Evolutionary conservation across 73 alveolate genomes (phyloP).

Genomic region (Symbiodinium pilosum): DNA sequence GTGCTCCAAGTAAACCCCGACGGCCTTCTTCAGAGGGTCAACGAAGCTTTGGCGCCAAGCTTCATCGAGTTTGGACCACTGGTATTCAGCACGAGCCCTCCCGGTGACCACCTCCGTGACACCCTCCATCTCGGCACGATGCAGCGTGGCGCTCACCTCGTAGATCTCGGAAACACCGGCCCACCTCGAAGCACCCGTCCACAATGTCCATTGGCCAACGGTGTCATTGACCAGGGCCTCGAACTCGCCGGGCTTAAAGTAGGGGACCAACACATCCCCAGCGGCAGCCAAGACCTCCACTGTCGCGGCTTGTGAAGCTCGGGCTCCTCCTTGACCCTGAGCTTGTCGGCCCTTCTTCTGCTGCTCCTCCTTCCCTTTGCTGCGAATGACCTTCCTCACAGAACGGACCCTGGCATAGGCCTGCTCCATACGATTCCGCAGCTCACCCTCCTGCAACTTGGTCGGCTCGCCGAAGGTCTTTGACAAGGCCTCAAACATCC

Average conservation of each 20-base stretch:
- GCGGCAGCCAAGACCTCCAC: not conserved
- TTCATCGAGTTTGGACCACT: not conserved
- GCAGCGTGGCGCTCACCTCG: not conserved
- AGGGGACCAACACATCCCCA: not conserved
- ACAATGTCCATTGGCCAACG: not conserved
- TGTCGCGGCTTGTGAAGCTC: not conserved
- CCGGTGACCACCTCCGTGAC: slow-evolving; percentile 6
- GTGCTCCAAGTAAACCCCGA: not conserved
- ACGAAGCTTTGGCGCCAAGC: not conserved
- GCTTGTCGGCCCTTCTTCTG: too few relatives aligned
- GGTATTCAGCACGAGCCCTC: not conserved
- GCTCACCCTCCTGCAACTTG: not conserved
- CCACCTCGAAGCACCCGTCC: not conserved
- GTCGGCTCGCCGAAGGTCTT: not conserved
- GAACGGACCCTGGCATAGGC: not conserved
- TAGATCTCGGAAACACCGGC: not conserved
- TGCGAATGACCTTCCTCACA: not conserved
- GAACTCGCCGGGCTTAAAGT: not conserved
- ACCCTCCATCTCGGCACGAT: not conserved
- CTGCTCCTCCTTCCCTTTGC: too few relatives aligned
- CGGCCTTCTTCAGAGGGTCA: slow-evolving; percentile 11
- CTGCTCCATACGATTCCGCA: not conserved
- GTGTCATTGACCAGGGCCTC: not conserved
- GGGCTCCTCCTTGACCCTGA: too few relatives aligned
- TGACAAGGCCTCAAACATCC: not conserved